Conservation (phyloP, 768 basidiomycete species). For the Kwoniella dejecticola region DNA sequence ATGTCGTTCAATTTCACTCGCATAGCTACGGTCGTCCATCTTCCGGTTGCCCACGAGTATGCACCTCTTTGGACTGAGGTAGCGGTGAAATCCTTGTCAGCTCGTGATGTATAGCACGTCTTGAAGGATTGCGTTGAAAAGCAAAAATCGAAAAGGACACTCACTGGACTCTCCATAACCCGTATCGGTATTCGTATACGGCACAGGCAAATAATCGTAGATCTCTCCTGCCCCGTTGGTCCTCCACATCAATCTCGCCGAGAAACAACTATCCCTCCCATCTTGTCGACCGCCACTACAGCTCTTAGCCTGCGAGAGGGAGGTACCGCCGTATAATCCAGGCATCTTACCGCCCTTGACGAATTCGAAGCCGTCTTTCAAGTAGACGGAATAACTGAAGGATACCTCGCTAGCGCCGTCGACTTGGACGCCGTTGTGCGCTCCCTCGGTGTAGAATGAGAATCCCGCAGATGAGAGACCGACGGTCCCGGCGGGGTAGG, state of each 20-base stretch:
- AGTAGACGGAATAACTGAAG: constrained; percentile 70
- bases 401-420: constrained; percentile 68
- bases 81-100: too few relatives aligned
- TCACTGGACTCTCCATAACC: constrained; percentile 59
- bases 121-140: background rate
- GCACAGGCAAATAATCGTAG: constrained; percentile 68
- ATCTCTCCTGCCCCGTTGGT: constrained; percentile 65
- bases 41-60: constrained; percentile 66
- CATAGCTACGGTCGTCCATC: constrained; percentile 70
- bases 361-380: constrained; percentile 67
- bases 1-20: constrained; percentile 74
- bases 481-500: constrained; percentile 38
- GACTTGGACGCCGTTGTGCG: constrained; percentile 61
- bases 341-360: constrained; percentile 72
- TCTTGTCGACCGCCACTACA: constrained; percentile 70
- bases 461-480: constrained; percentile 57
- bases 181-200: constrained; percentile 58
- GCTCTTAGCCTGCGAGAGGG: constrained; percentile 58
- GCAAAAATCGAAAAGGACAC: too few relatives aligned
- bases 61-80: constrained; percentile 65
- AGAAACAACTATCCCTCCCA: constrained; percentile 65
- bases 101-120: too few relatives aligned
- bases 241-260: constrained; percentile 72
- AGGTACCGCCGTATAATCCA: constrained; percentile 65
- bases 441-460: constrained; percentile 72